phyloP scores from a whole-genome alignment of 2,329 filamentous ascomycete species.

The Cadophora sp. region DNA sequence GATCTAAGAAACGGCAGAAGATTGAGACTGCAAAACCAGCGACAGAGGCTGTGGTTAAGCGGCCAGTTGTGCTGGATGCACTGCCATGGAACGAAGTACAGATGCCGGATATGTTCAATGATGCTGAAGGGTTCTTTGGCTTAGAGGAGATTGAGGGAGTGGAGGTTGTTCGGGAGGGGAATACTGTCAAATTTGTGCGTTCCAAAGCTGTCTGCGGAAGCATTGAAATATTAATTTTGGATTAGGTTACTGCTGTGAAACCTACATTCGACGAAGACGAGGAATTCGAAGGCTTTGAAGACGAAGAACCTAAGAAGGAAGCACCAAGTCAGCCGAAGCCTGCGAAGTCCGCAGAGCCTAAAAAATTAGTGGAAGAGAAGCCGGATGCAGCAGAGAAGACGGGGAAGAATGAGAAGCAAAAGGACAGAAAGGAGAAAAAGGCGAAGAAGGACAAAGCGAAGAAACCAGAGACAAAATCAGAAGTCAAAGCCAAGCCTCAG shows the following conservation, averaged over 20 bases:
- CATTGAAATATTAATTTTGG: constrained; percentile 27
- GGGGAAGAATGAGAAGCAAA: constrained; percentile 41
- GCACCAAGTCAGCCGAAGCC: constrained; percentile 39
- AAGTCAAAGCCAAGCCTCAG: constrained; percentile 43
- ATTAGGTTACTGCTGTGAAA: constrained; percentile 39
- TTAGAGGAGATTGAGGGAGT: constrained; percentile 93
- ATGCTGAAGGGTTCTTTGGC: constrained; percentile 93
- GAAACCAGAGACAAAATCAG: constrained; percentile 39
- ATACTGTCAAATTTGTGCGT: constrained; percentile 63
- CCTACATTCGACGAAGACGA: constrained; percentile 51
- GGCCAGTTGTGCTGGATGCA: constrained; percentile 54
- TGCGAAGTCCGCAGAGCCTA: not conserved
- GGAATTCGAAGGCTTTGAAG: constrained; percentile 71
- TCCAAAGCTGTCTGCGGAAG: not conserved
- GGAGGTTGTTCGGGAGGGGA: constrained; percentile 75
- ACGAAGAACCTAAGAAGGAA: constrained; percentile 48
- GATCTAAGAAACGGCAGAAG: constrained; percentile 45
- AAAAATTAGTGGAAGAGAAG: constrained; percentile 21
- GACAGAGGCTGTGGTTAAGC: constrained; percentile 41
- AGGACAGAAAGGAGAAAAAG: constrained; percentile 35
- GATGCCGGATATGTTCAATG: constrained; percentile 80
- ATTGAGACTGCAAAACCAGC: constrained; percentile 37
- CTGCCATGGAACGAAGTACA: constrained; percentile 64
- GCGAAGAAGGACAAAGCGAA: constrained; percentile 44
- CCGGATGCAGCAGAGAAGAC: constrained; percentile 38